Conservation (phyloP, 495 filamentous ascomycete genomes). For the Cetradonia linearis region DNA sequence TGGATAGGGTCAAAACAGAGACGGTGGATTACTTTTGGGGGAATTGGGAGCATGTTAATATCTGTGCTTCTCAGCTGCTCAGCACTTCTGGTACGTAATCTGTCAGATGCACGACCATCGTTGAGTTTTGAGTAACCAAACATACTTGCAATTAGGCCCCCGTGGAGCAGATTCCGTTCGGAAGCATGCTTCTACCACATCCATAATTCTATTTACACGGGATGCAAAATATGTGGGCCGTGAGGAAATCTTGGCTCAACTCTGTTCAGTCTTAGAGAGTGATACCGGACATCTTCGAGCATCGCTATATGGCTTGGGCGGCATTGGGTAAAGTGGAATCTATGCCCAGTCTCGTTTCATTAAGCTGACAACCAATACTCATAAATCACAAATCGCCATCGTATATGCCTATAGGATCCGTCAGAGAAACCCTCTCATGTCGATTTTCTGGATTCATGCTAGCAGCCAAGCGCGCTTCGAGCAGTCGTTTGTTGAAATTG, state of each 20-base stretch:
- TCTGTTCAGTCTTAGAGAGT: slow-evolving; percentile 23
- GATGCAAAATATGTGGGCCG: slow-evolving; percentile 37
- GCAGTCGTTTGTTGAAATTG: slow-evolving; percentile 33
- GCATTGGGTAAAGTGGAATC: slow-evolving; percentile 35
- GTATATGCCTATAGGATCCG: slow-evolving; percentile 31
- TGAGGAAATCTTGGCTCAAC: slow-evolving; percentile 24
- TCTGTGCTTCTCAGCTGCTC: not conserved
- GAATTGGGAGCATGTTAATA: slow-evolving; percentile 7
- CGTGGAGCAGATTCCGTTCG: not conserved
- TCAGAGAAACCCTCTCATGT: slow-evolving; percentile 21
- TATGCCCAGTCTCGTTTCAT: no score
- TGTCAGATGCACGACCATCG: not conserved
- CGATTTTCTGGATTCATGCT: slow-evolving; percentile 38
- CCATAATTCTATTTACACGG: slow-evolving; percentile 26
- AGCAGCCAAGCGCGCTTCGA: slow-evolving; percentile 31
- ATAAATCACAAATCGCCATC: slow-evolving; percentile 34
- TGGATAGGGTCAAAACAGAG: slow-evolving; percentile 31
- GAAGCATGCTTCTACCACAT: not conserved
- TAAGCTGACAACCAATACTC: slow-evolving; percentile 8
- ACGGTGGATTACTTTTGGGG: slow-evolving; percentile 34
- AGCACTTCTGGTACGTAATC: not conserved
- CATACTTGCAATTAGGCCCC: not conserved
- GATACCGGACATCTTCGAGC: slow-evolving; percentile 23
- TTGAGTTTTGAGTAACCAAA: not conserved
- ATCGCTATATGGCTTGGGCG: slow-evolving; percentile 37